Base-by-base conservation (phyloP, 495 filamentous ascomycete genomes). In the Alectoria sarmentosa region DNA sequence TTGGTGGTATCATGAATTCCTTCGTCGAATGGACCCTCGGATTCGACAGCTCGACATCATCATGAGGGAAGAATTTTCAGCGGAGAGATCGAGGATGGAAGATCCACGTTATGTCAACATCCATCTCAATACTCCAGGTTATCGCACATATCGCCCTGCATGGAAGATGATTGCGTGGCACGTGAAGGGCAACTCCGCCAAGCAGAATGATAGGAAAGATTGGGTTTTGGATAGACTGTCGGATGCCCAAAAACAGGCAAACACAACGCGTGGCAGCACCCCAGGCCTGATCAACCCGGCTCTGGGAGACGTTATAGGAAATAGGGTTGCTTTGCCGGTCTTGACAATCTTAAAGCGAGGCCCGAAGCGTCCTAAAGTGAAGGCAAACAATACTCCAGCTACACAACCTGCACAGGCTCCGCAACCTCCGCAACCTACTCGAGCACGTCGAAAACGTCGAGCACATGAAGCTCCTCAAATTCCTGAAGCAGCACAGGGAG, bases 21-120 rank as follows among this genome's bases (percentile, higher is more conserved):
- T 44, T n/a, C 61, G 61, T 28, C 61, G 61, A 10, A 32, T 63
- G 19, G 37, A 63, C 44, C 61, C 61, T 23, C 46, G 48, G 17
- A 32, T 49, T 37, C 36, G 46, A n/a, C 44, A 48, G 9, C 44
- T 9, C 15, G 61, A 63, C 28, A 63, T 63, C 13, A 28, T 63
- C 9, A 63, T 63, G 61, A 32, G 61, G 17, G 26, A 54, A 54
- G 49, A 54, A 6, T 10, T 15, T 4, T 30, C 23, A 15, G 49
- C 13, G 3, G 49, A 54, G 49, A 54, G 49, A 14, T 32, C 3
- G 49, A 54, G 49, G 15, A 54, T 54, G 49, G 7, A 11, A 14
- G 49, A 54, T 54, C 0, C 1, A 19, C 26, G 15, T 10, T 54
- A 54, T 28, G 19, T 54, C 26, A 32, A 32, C 28, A 17, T 32